Evolutionary conservation across 805 yeast genomes (phyloP), one percentile per base, ranked within the genome.

Genomic region (Kazachstania martiniae): DNA sequence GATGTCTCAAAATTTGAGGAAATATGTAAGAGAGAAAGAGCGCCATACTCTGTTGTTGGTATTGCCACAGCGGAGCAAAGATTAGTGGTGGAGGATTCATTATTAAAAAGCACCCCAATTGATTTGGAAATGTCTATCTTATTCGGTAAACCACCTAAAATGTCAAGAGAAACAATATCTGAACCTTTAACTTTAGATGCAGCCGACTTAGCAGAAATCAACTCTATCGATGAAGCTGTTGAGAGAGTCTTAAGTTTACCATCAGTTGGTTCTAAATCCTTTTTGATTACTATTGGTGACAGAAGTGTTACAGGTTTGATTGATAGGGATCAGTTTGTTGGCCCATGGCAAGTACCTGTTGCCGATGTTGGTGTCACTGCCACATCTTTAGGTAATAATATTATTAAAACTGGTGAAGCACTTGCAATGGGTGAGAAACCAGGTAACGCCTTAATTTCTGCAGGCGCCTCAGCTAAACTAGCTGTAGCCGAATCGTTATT

Each of bases 291-390:
- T n/a, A 91, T 91, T 54, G 98, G 95, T 60, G 98, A 91, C 61
- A 78, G 98, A 62, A 71, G 93, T n/a, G 91, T 91, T 40, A 89
- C 97, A 18, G 98, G 98, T 34, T 70, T 91, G 46, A 79, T 91
- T 40, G 97, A 93, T 51, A 77, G 98, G 56, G 98, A 91, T 58
- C 98, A 91, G 65, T 77, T 87, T 77, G 97, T 91, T 38, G 98
- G 98, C 25, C 97, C 97, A 53, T 91, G 97, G 97, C 99, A 91
- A 67, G 91, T 82, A 8, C 98, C 99, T 30, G 97, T 91, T 21
- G 91, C 97, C 12, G 97, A 91, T 55, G 96, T 87, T 34, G 97
- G 95, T 62, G 95, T 91, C 33, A 87, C 97, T 16, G 80, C 81
- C 38, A 78, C 96, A 0, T 81, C 95, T 2, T 67, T 85, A 32